Evolutionary conservation across 1,139 yeast genomes (phyloP).

Genomic region (Yamadazyma kanchanaburiensis): DNA sequence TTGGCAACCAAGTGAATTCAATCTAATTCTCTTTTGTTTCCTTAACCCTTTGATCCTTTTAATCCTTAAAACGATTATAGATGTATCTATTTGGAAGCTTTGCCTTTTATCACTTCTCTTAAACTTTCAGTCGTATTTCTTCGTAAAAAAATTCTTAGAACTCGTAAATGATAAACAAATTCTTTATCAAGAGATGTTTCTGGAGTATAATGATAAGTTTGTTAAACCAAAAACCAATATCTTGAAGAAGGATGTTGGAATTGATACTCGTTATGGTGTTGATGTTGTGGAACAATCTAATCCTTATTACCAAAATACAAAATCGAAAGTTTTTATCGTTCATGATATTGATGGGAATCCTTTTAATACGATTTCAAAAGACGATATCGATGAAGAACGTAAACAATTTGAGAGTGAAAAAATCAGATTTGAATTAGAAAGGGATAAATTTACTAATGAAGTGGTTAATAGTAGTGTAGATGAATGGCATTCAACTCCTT

Average conservation of each 20-base stretch:
- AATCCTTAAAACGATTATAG: conserved; percentile 29
- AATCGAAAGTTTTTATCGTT: conserved; percentile 42
- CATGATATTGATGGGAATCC: conserved; percentile 45
- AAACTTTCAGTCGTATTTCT: conserved; percentile 36
- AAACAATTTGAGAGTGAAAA: conserved; percentile 12
- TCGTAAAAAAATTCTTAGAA: conserved; percentile 44
- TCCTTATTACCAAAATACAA: conserved; percentile 20
- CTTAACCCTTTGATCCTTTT: conserved; percentile 56
- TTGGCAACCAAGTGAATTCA: conserved; percentile 60
- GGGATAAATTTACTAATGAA: conserved; percentile 11
- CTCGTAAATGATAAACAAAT: conserved; percentile 58
- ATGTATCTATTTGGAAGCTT: conserved; percentile 37
- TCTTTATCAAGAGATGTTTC: conserved; percentile 57
- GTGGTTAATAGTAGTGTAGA: conserved; percentile 10
- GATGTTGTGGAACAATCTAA: conserved; percentile 22
- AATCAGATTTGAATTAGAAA: conserved; percentile 13
- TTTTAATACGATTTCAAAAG: conserved; percentile 10
- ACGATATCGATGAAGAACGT: conserved; percentile 11
- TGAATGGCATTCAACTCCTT: conserved; percentile 12
- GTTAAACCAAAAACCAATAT: conserved; percentile 60
- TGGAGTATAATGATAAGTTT: conserved; percentile 61
- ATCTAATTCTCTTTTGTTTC: conserved; percentile 42
- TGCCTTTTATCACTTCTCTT: conserved; percentile 32
- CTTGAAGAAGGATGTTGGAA: conserved; percentile 56
- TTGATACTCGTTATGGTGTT: conserved; percentile 54